Evolutionary conservation across 1,139 yeast genomes (phyloP).

Genomic region (Diutina rugosa): DNA sequence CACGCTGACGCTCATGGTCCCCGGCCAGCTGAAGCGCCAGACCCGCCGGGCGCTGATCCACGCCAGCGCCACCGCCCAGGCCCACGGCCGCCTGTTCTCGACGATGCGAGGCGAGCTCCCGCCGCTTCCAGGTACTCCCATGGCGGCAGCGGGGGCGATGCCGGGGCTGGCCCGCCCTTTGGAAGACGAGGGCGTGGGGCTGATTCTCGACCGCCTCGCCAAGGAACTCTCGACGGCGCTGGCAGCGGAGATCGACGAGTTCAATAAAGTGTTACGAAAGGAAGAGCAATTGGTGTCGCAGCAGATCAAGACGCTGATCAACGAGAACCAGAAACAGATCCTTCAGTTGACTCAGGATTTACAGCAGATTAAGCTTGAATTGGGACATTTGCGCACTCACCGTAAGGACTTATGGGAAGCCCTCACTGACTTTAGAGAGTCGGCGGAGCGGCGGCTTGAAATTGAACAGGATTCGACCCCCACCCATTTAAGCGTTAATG

Average conservation of each 20-base stretch:
- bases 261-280: slow-evolving; percentile 42
- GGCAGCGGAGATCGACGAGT: slow-evolving; percentile 51
- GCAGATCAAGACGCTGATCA: slow-evolving; percentile 54
- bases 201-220: not conserved
- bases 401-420: slow-evolving; percentile 53
- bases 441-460: slow-evolving; percentile 50
- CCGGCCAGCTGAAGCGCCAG: not conserved
- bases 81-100: not conserved
- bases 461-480: slow-evolving; percentile 17
- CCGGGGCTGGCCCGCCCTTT: not conserved
- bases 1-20: not conserved
- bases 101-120: not conserved
- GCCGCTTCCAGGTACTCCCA: not conserved
- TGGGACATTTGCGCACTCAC: slow-evolving; percentile 46
- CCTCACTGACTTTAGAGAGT: slow-evolving; percentile 51
- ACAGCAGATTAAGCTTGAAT: slow-evolving; percentile 47
- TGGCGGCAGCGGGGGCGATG: not conserved
- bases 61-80: not conserved
- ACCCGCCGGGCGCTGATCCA: slow-evolving; percentile 1
- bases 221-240: not conserved
- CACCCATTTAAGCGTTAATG: not conserved
- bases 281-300: slow-evolving; percentile 43
- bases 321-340: slow-evolving; percentile 63
- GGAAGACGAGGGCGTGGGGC: not conserved
- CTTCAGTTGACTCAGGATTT: slow-evolving; percentile 57